A percentile compares a stretch with the other conserved stretches of the same genome.
Evolutionary conservation across 768 basidiomycete species (phyloP).

Genomic region (Mycena epipterygia): DNA sequence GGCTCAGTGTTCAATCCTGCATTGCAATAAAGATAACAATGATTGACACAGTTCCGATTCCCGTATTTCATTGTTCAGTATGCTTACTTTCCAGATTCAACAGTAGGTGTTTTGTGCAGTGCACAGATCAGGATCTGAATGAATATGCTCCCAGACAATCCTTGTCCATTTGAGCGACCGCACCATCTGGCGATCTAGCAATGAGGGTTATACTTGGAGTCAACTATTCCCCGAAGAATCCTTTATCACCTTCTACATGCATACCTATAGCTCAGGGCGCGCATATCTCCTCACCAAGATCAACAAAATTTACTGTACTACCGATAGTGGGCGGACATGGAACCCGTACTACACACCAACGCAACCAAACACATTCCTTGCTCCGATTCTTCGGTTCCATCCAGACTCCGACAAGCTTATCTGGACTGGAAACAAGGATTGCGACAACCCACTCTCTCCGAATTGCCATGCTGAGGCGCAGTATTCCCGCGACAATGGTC

Average conservation of each 20-base stretch:
- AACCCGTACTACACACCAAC: conserved; percentile 66
- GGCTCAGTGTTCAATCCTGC: background rate
- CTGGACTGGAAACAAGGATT: conserved; percentile 86
- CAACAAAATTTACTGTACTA: conserved; percentile 79
- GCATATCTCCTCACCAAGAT: conserved; percentile 90
- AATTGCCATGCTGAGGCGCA: conserved; percentile 82
- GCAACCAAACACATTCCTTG: conserved; percentile 83
- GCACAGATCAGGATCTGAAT: conserved; percentile 15
- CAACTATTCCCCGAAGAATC: conserved; percentile 69
- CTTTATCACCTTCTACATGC: conserved; percentile 89
- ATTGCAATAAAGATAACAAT: too few species aligned
- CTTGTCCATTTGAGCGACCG: conserved; percentile 83
- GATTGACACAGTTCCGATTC: conserved; percentile 62
- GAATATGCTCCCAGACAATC: conserved; percentile 68
- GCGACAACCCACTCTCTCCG: conserved; percentile 51
- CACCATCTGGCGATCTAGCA: conserved; percentile 91
- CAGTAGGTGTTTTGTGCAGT: conserved; percentile 48
- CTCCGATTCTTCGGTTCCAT: conserved; percentile 87
- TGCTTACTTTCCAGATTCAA: conserved; percentile 86
- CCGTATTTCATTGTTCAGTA: conserved; percentile 72
- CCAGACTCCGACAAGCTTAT: conserved; percentile 87
- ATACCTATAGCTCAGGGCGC: conserved; percentile 81
- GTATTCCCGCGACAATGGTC: conserved; percentile 83
- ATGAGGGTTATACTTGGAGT: conserved; percentile 94
- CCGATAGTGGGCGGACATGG: conserved; percentile 85